phyloP scores from a whole-genome alignment of 495 filamentous ascomycete genomes.

The Aspergillus funiculosus region DNA sequence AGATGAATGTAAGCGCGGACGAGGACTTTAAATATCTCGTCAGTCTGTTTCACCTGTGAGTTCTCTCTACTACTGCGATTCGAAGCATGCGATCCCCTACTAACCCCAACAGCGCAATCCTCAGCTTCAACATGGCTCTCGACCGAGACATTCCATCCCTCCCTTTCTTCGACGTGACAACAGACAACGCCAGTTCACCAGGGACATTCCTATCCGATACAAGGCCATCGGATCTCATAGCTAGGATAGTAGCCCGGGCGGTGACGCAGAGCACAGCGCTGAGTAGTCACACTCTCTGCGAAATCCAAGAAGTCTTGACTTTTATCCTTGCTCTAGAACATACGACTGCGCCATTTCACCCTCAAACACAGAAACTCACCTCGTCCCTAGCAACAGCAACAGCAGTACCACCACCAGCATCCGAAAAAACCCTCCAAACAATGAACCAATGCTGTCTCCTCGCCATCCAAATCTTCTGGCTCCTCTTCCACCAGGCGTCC shows the following conservation, averaged over 20 bases:
- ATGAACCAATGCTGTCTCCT: not conserved
- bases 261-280: not conserved
- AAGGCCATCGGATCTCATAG: not conserved
- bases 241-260: not conserved
- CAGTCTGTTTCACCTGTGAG: not conserved
- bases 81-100: too few species aligned
- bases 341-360: too few species aligned
- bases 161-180: not conserved
- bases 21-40: not conserved
- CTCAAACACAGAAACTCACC: too few species aligned
- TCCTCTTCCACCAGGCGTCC: not conserved
- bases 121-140: not conserved
- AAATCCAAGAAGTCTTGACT: not conserved
- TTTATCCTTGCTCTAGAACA: not conserved
- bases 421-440: too few species aligned
- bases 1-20: not conserved
- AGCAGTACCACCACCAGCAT: not conserved
- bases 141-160: not conserved
- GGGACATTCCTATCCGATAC: not conserved
- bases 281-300: not conserved
- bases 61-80: not conserved
- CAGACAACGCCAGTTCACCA: not conserved
- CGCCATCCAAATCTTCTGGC: not conserved
- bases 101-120: too few species aligned
- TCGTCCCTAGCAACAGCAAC: too few species aligned